Conservation (phyloP, 345 rosid species). For the Brassica napus region Da-Ae NC_063436.1:25556001-25556500, state of each 20-base stretch:
- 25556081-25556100: conserved; percentile 41
- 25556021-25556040: conserved; percentile 35
- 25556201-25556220: conserved; percentile 45
- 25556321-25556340: not conserved
- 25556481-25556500: conserved; percentile 90
- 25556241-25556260: conserved; percentile 73
- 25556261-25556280: conserved; percentile 82
- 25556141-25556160: conserved; percentile 36
- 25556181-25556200: conserved; percentile 51
- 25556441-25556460: not conserved
- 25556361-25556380: conserved; percentile 65
- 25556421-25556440: not conserved
- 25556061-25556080: conserved; percentile 39
- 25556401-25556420: conserved; percentile 10
- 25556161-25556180: conserved; percentile 45
- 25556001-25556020: conserved; percentile 38
- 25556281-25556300: conserved; percentile 41
- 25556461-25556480: conserved; percentile 40
- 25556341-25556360: conserved; percentile 62
- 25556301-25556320: conserved; percentile 7
- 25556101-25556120: conserved; percentile 44
- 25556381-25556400: conserved; percentile 82
- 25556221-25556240: conserved; percentile 55
- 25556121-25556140: conserved; percentile 41
- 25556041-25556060: conserved; percentile 32